Percentiles rank a stretch among this genome's conserved stretches.
phyloP scores from a whole-genome alignment of 805 yeast genomes.

The Candida caryicola region DNA sequence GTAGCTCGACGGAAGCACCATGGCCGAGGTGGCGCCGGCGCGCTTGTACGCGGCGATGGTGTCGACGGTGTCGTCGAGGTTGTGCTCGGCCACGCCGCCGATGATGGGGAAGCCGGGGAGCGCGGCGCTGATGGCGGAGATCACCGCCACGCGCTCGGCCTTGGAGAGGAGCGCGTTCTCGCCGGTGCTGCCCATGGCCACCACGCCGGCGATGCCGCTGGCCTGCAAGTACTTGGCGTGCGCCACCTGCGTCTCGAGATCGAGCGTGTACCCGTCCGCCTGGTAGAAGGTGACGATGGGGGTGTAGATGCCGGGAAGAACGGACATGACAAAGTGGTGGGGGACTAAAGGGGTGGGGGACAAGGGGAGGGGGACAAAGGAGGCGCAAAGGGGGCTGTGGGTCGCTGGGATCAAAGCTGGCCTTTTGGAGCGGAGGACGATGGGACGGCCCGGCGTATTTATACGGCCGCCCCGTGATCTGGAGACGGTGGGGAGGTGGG shows the following conservation, averaged over 20 bases:
- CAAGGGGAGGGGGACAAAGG: no score
- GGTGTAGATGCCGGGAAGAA: constrained; percentile 45
- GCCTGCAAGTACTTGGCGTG: constrained; percentile 43
- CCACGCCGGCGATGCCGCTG: constrained; percentile 48
- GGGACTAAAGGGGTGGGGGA: no score
- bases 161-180: constrained; percentile 51
- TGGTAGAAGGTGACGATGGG: constrained; percentile 57
- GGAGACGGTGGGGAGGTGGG: no score
- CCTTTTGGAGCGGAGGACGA: no score
- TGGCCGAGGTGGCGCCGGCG: constrained; percentile 40
- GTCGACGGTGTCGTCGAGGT: constrained; percentile 43
- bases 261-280: constrained; percentile 37
- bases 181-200: constrained; percentile 54
- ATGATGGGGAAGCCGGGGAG: constrained; percentile 42
- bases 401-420: no score
- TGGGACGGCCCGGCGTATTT: no score
- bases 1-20: constrained; percentile 47
- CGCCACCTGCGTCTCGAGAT: constrained; percentile 42
- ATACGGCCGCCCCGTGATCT: no score
- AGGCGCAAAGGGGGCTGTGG: no score
- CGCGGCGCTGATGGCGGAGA: constrained; percentile 30
- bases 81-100: constrained; percentile 50
- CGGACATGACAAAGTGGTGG: constrained; percentile 2
- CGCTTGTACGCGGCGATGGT: constrained; percentile 33
- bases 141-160: constrained; percentile 39